These are phyloP conservation scores for Trametes polyzona DNA, from an alignment of 1,284 basidiomycete species.

Conservation along the genomic window DNA sequence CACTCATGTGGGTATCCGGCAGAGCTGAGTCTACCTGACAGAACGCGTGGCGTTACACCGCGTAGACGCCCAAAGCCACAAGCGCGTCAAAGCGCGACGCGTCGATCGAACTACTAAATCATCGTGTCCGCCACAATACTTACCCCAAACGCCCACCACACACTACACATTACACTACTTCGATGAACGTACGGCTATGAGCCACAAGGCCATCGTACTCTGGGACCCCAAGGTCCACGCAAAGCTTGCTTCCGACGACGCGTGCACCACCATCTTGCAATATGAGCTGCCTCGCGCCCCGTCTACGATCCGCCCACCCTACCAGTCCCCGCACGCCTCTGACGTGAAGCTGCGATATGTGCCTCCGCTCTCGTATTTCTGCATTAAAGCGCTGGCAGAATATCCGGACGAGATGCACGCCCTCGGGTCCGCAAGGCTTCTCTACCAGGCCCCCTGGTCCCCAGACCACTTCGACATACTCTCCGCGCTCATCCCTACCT, in stretches of 20 bases:
- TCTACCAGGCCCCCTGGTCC: constrained; percentile 32
- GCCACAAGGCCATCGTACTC: constrained; percentile 34
- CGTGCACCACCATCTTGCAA: constrained; percentile 40
- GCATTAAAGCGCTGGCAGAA: constrained; percentile 40
- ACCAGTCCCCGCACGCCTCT: constrained; percentile 19
- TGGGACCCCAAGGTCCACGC: constrained; percentile 24
- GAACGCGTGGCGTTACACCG: constrained; percentile 12
- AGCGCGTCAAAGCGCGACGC: neutral
- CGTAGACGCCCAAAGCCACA: constrained; percentile 1
- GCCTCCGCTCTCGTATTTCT: constrained; percentile 46
- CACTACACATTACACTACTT: too few species aligned
- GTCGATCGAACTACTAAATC: neutral
- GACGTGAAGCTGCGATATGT: constrained; percentile 31
- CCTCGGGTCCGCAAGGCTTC: constrained; percentile 34
- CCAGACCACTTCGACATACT: constrained; percentile 39
- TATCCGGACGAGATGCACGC: constrained; percentile 44
- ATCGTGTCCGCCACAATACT: neutral
- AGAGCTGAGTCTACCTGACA: neutral
- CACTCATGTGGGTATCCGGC: too few species aligned
- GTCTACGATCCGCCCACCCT: constrained; percentile 31
- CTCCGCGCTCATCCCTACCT: constrained; percentile 41
- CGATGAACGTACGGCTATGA: neutral
- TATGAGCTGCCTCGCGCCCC: constrained; percentile 32
- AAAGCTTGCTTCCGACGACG: constrained; percentile 39
- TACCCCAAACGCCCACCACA: too few species aligned